Evolutionary conservation across 352 stramenopile species (phyloP).

Genomic region (Nothophytophthora sp.): DNA sequence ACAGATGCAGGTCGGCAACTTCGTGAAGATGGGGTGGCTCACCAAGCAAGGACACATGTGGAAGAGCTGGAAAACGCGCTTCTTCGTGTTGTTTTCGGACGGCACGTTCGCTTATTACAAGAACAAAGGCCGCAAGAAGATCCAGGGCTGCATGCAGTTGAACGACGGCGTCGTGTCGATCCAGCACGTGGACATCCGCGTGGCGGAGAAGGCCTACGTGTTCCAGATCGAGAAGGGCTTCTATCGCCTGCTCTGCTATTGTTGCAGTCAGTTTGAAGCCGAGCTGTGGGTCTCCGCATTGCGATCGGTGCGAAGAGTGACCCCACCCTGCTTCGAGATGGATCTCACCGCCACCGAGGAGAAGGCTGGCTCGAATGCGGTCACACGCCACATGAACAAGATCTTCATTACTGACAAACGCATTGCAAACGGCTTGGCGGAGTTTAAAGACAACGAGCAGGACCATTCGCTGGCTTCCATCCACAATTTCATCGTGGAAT

Average conservation of each 20-base stretch:
- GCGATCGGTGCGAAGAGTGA: constrained; percentile 40
- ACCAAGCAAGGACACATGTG: constrained; percentile 85
- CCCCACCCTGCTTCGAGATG: constrained; percentile 61
- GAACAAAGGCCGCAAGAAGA: constrained; percentile 68
- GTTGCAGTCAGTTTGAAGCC: constrained; percentile 73
- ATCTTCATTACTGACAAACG: constrained; percentile 74
- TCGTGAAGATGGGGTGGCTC: constrained; percentile 84
- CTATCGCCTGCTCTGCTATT: constrained; percentile 82
- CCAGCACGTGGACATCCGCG: constrained; percentile 75
- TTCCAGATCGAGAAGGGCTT: constrained; percentile 88
- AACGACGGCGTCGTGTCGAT: constrained; percentile 85
- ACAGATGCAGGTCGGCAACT: constrained; percentile 69
- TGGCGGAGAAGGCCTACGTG: constrained; percentile 66
- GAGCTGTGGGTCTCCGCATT: constrained; percentile 82
- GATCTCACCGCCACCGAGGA: constrained; percentile 64
- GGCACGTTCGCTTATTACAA: constrained; percentile 87
- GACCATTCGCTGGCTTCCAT: constrained; percentile 54
- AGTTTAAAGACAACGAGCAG: constrained; percentile 53
- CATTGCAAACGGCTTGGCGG: constrained; percentile 46
- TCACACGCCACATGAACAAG: constrained; percentile 76
- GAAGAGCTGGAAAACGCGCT: constrained; percentile 88
- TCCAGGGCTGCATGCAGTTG: constrained; percentile 81
- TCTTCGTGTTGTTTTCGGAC: constrained; percentile 85
- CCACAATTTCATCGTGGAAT: constrained; percentile 57
- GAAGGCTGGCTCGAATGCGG: constrained; percentile 44